Conservation (phyloP, 345 rosid genomes). For the Orychophragmus violaceus region DNA sequence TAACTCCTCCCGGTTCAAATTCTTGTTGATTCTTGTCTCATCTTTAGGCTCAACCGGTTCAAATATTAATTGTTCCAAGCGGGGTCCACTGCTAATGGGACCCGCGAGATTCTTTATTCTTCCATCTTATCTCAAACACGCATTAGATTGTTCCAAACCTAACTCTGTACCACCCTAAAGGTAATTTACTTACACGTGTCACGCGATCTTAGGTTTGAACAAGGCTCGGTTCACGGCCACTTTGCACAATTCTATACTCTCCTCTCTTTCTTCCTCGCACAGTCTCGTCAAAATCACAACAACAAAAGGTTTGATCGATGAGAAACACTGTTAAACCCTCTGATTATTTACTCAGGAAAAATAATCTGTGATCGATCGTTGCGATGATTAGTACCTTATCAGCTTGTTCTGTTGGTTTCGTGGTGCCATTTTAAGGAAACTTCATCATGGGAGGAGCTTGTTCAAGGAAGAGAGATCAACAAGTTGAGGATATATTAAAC, state of each 20-base stretch:
- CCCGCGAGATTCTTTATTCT: conserved; percentile 23
- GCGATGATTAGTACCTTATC: conserved; percentile 21
- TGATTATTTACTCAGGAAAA: not conserved
- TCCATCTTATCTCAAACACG: conserved; percentile 28
- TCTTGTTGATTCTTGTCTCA: too few relatives aligned
- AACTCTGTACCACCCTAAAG: conserved; percentile 30
- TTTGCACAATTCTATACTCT: conserved; percentile 33
- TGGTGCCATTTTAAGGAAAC: not conserved
- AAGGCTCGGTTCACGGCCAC: conserved; percentile 31
- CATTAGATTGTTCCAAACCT: conserved; percentile 20
- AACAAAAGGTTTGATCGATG: conserved; percentile 9
- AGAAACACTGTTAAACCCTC: conserved; percentile 20
- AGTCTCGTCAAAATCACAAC: conserved; percentile 24
- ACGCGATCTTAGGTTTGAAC: not conserved
- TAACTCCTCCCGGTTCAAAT: too few relatives aligned
- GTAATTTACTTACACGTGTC: conserved; percentile 37
- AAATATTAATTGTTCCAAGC: too few relatives aligned
- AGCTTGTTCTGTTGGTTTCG: not conserved
- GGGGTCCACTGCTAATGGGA: conserved; percentile 12
- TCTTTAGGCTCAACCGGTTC: too few relatives aligned
- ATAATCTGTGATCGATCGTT: conserved; percentile 4
- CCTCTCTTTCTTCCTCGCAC: conserved; percentile 19
- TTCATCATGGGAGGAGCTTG: conserved; percentile 89
- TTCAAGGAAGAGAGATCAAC: conserved; percentile 78
- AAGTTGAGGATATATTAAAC: conserved; percentile 50